Base-by-base conservation (phyloP, 108 stramenopile species). In the Cyclotella atomus region DNA sequence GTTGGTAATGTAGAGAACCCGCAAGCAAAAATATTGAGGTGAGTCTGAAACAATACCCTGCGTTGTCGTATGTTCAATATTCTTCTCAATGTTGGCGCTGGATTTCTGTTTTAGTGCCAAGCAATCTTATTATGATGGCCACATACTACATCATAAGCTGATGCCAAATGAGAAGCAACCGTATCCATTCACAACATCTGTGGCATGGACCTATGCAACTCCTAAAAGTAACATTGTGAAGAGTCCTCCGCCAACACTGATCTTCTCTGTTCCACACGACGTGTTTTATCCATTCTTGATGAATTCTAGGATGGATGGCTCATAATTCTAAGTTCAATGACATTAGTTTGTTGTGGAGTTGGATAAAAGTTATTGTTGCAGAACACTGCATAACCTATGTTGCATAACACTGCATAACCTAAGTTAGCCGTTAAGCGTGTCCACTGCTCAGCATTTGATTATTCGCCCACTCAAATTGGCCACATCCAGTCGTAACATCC, bases 1-100 rank as follows among this genome's bases (percentile, higher is more conserved):
- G 79, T 81, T 23, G 83, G 83, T 1, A 72, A 67, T 43, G 64
- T 69, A 0, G 38, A 56, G 28, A 81, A 73, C 30, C 83, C 83
- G 3, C 83, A 84, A 44, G 75, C 83, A 12, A 84, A 84, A 68
- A 81, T 84, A 68, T 55, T 80, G 21, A 69, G 61, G 74, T 68
- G 19, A 73, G 63, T 44, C 21, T 21, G 23, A 17, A 56, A 5
- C 45, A 30, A 0, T 38, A 25, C 15, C 32, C 10, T 33, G 33
- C 30, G 1, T 15, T 8, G 3, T n/a, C n/a, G n/a, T n/a, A n/a
- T n/a, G n/a, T n/a, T n/a, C n/a, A n/a, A n/a, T n/a, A n/a, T n/a
- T n/a, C n/a, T n/a, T n/a, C n/a, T n/a, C n/a, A n/a, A n/a, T n/a
- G n/a, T n/a, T n/a, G n/a, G n/a, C n/a, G n/a, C n/a, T n/a, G n/a